Evolutionary conservation across 176 grass and related monocot genomes (phyloP).

Genomic region (Pontederia paniculata): DNA sequence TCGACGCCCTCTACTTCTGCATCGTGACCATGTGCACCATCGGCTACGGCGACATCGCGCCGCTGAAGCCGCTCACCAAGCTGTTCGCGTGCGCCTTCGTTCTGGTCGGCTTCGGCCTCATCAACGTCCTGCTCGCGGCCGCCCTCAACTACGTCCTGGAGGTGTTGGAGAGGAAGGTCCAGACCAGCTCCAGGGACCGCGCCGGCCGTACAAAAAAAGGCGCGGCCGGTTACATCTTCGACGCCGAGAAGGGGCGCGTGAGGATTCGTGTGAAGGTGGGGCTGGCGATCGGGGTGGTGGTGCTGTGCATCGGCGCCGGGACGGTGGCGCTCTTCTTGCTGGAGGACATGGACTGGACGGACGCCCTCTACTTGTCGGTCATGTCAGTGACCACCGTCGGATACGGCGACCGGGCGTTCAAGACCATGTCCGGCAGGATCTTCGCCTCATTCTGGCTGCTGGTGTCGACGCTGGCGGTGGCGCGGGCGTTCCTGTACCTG

Average conservation of each 20-base stretch:
- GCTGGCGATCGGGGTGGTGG: conserved; percentile 34
- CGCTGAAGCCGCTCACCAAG: conserved; percentile 51
- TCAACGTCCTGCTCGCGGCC: conserved; percentile 23
- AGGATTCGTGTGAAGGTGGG: conserved; percentile 44
- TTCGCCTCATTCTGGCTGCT: conserved; percentile 50
- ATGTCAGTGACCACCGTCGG: conserved; percentile 75
- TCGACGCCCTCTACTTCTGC: conserved; percentile 68
- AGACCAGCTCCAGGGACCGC: too few species aligned
- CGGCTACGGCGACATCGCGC: conserved; percentile 65
- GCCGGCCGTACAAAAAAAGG: too few species aligned
- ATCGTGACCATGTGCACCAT: conserved; percentile 59
- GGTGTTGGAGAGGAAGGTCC: too few species aligned
- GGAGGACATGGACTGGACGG: conserved; percentile 47
- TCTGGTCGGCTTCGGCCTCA: conserved; percentile 49
- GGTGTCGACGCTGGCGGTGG: conserved; percentile 49
- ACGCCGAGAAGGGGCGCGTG: conserved; percentile 49
- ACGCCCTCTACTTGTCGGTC: conserved; percentile 59
- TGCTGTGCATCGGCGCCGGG: conserved; percentile 44
- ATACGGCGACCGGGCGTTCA: conserved; percentile 52
- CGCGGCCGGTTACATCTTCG: conserved; percentile 36
- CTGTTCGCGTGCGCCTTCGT: conserved; percentile 65
- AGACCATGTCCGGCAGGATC: conserved; percentile 48
- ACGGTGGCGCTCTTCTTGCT: conserved; percentile 46
- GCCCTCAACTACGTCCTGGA: conserved; percentile 57
- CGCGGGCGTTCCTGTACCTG: conserved; percentile 53